Conservation (phyloP, 2,329 filamentous ascomycete genomes). For the Pyrenophora seminiperda region DNA sequence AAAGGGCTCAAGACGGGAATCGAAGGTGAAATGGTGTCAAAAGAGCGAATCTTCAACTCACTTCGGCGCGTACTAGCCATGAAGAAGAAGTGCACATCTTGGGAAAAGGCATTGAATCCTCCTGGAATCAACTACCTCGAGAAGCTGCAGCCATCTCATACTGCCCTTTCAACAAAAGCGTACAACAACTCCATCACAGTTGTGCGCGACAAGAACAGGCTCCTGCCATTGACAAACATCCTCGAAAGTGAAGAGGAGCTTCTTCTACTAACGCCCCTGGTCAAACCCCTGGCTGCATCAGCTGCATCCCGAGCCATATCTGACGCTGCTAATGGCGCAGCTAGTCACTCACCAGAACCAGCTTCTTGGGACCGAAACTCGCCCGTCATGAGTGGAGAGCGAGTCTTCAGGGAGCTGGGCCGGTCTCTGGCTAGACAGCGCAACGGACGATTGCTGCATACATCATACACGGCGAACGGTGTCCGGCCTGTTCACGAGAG, state of each 20-base stretch:
- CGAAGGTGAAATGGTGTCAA: constrained; percentile 87
- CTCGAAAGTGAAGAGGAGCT: constrained; percentile 86
- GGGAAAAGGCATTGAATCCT: constrained; percentile 89
- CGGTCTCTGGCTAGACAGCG: constrained; percentile 83
- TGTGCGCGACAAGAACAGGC: constrained; percentile 83
- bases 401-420: constrained; percentile 88
- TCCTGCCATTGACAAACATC: constrained; percentile 80
- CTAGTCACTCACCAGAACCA: constrained; percentile 60
- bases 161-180: constrained; percentile 77
- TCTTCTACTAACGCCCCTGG: constrained; percentile 83
- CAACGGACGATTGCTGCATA: constrained; percentile 86
- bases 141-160: constrained; percentile 80
- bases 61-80: constrained; percentile 76
- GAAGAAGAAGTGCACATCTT: constrained; percentile 85
- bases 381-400: constrained; percentile 85
- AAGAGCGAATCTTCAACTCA: constrained; percentile 78
- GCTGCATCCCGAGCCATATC: constrained; percentile 75
- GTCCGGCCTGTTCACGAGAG: constrained; percentile 92
- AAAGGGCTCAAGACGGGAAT: constrained; percentile 86
- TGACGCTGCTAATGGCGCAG: constrained; percentile 60
- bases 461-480: constrained; percentile 92
- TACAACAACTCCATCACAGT: constrained; percentile 95
- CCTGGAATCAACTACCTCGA: constrained; percentile 77
- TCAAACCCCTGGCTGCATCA: constrained; percentile 91
- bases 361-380: constrained; percentile 61